Evolutionary conservation across 495 filamentous ascomycete genomes (phyloP).

Genomic region (Platismatia glauca): DNA sequence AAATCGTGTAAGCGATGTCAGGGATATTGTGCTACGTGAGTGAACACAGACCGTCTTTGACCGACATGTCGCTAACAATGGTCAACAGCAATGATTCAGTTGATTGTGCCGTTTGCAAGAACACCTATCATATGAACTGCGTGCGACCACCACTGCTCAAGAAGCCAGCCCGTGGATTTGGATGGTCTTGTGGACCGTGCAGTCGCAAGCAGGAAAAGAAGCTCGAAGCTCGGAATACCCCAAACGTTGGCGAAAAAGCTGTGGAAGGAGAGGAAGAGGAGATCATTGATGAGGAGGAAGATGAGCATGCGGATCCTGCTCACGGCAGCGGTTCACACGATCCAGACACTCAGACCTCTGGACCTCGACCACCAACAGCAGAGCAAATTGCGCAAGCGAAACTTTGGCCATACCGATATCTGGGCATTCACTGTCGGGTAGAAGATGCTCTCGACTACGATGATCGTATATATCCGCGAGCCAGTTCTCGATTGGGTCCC

Average conservation of each 20-base stretch:
- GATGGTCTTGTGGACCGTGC: conserved; percentile 94
- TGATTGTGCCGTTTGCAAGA: conserved; percentile 87
- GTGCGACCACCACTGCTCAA: conserved; percentile 87
- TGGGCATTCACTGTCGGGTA: conserved; percentile 90
- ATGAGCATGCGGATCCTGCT: conserved; percentile 46
- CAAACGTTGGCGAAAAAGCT: conserved; percentile 45
- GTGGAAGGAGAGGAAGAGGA: conserved; percentile 74
- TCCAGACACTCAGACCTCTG: conserved; percentile 40
- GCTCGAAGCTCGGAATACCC: conserved; percentile 83
- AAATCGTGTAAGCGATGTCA: conserved; percentile 91
- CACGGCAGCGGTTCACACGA: conserved; percentile 52
- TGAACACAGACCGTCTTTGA: conserved; percentile 15
- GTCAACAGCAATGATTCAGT: conserved; percentile 74
- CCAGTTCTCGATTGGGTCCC: conserved; percentile 84
- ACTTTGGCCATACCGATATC: conserved; percentile 92
- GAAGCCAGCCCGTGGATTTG: conserved; percentile 95
- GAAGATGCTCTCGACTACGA: conserved; percentile 97
- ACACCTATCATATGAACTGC: conserved; percentile 98
- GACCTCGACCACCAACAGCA: conserved; percentile 63
- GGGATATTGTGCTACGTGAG: conserved; percentile 81
- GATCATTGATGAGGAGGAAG: conserved; percentile 63
- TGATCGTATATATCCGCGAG: conserved; percentile 93
- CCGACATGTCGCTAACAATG: conserved; percentile 2
- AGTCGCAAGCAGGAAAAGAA: conserved; percentile 88
- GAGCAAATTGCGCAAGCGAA: conserved; percentile 88